These are phyloP conservation scores for Coprinopsis marcescibilis DNA, from an alignment of 768 basidiomycete species.

Conservation along the genomic window DNA sequence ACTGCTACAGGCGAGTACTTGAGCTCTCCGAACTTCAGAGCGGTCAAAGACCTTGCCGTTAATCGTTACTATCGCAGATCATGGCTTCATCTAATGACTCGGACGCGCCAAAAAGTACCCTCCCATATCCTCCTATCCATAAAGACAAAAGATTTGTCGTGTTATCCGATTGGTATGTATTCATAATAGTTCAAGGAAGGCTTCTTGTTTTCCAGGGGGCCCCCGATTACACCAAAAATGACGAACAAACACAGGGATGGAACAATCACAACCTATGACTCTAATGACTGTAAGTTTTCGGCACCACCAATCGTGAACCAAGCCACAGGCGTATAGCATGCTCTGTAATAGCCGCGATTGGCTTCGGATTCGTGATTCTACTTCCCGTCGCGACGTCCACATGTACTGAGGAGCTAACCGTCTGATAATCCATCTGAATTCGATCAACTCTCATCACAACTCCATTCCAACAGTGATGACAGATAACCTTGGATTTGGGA, in stretches of 20 bases:
- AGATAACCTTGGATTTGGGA: constrained; percentile 85
- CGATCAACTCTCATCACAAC: too few relatives aligned
- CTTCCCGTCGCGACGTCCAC: too few relatives aligned
- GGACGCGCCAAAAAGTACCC: constrained; percentile 49
- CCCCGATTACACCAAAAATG: background rate
- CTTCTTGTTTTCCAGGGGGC: background rate
- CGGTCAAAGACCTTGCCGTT: too few relatives aligned
- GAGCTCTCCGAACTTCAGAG: too few relatives aligned
- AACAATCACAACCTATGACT: constrained; percentile 89
- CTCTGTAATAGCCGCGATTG: background rate
- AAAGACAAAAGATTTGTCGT: constrained; percentile 79
- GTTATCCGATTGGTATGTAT: constrained; percentile 81
- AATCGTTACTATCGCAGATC: constrained; percentile 20
- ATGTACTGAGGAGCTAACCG: too few relatives aligned
- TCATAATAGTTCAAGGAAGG: background rate
- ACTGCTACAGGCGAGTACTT: too few relatives aligned
- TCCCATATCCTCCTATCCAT: constrained; percentile 79
- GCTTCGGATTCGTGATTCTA: too few relatives aligned
- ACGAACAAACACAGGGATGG: constrained; percentile 59
- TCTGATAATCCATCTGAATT: too few relatives aligned
- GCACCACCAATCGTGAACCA: too few relatives aligned
- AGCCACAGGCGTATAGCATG: background rate
- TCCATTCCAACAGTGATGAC: constrained; percentile 75
- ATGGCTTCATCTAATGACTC: constrained; percentile 18
- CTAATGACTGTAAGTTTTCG: constrained; percentile 78